A percentile compares a stretch with the other conserved stretches of the same genome.
Conservation (phyloP, 352 stramenopile genomes). For the Lagenidium giganteum region DNA sequence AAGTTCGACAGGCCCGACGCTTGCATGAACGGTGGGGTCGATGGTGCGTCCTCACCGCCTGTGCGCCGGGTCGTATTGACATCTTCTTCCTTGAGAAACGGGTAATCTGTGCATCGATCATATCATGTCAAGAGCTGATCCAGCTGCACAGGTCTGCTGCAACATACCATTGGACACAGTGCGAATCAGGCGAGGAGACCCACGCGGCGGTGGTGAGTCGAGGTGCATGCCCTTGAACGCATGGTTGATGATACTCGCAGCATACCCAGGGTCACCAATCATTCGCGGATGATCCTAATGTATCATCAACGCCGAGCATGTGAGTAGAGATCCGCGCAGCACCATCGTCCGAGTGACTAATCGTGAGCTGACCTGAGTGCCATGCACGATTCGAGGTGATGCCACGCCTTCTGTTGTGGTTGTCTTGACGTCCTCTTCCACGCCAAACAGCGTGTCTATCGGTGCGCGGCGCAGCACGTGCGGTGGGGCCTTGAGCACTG, state of each 20-base stretch:
- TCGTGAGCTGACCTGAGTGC: constrained; percentile 23
- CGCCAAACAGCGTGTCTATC: constrained; percentile 24
- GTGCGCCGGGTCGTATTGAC: constrained; percentile 15
- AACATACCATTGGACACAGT: constrained; percentile 58
- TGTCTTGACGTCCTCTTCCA: constrained; percentile 32
- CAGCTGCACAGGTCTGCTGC: neutral
- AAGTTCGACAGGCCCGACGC: constrained; percentile 51
- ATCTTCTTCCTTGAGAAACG: constrained; percentile 65
- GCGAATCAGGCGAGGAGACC: constrained; percentile 51
- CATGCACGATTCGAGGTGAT: constrained; percentile 36
- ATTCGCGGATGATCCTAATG: constrained; percentile 15
- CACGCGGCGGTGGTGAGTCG: constrained; percentile 28
- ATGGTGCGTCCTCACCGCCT: constrained; percentile 15
- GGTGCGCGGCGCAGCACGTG: constrained; percentile 26
- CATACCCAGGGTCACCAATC: constrained; percentile 34
- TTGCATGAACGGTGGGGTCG: constrained; percentile 23
- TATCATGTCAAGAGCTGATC: neutral
- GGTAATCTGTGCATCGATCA: constrained; percentile 33
- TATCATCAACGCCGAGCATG: constrained; percentile 1
- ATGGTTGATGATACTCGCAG: constrained; percentile 51
- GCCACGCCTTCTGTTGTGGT: constrained; percentile 23
- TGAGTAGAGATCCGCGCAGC: too few species aligned
- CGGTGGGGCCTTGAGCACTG: constrained; percentile 43
- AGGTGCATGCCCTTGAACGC: constrained; percentile 60
- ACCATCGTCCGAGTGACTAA: too few species aligned